Base-by-base conservation (phyloP, 1,284 basidiomycete genomes). In the Uromyces viciae-fabae region DNA sequence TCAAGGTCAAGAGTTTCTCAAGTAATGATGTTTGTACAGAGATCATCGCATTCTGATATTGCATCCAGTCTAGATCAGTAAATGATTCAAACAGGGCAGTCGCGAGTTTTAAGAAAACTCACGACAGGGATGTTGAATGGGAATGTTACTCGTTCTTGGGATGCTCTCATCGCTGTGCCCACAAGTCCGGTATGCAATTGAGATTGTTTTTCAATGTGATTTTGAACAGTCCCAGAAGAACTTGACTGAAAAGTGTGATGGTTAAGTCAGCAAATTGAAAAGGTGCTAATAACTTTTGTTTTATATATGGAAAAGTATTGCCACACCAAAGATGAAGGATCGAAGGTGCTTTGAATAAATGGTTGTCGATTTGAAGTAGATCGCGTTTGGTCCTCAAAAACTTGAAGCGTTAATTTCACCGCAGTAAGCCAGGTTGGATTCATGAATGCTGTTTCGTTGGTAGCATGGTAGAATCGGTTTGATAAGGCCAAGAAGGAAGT, bases 401-500 rank as follows among this genome's bases (percentile, higher is more conserved):
- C 62, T 66, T 66, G 31, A 3, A 66, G 36, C 40, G 38, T 33
- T 2, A 38, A 36, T 36, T 66, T 36, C 11, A 66, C 62, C 40
- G 62, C 62, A 31, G 36, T 66, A 36, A 66, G 22, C 62, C 68
- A 71, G 14, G 42, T 71, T 5, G 68, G 68, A 9, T 11, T 71
- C 11, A 71, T 28, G 28, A 71, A 71, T 19, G 25, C 36, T 2
- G 46, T 46, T 38, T 71, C 17, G 17, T 52, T 52, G 22, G 68
- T 46, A 2, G 25, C n/a, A 9, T 19, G 38, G 28, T 52, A 49
- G 36, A 46, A 71, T 11, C 42, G 68, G 42, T 28, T 46, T 8
- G 68, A 71, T n/a, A 71, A 33, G 9, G 42, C 9, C 25, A 71
- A 28, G 42, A 71, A 71, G n/a, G 68, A 71, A 31, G 68, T 43